Conservation (phyloP, 208 protist species). For the Leishmania braziliensis region DNA sequence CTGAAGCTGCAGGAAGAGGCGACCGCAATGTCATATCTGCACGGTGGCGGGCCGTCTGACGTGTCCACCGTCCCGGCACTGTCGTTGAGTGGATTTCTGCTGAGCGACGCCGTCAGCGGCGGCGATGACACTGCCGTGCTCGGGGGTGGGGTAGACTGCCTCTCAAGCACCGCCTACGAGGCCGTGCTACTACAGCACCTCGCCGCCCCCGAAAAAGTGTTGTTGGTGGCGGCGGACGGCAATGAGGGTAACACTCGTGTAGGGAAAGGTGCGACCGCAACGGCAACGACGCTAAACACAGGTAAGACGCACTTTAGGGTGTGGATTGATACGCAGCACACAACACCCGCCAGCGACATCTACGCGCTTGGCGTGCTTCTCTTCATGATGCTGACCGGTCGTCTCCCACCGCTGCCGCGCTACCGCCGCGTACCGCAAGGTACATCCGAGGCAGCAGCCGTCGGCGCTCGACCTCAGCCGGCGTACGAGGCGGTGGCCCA, state of each 20-base stretch:
- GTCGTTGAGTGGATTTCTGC: conserved; percentile 22
- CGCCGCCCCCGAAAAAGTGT: conserved; percentile 36
- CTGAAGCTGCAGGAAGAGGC: conserved; percentile 27
- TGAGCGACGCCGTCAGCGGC: neutral
- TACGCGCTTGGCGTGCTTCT: conserved; percentile 69
- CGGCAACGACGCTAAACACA: neutral
- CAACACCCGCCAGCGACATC: conserved; percentile 35
- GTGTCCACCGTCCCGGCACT: conserved; percentile 2
- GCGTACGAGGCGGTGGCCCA: conserved; percentile 10
- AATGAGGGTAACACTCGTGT: neutral
- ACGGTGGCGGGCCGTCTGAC: conserved; percentile 13
- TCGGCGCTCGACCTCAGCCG: neutral
- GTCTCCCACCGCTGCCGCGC: conserved; percentile 34
- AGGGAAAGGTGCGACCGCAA: neutral
- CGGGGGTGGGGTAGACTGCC: conserved; percentile 19
- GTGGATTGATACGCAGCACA: conserved; percentile 19
- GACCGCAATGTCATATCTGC: conserved; percentile 16
- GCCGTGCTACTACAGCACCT: conserved; percentile 31
- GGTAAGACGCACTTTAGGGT: neutral
- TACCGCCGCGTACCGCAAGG: conserved; percentile 14
- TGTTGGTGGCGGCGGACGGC: conserved; percentile 3
- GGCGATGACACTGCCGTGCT: neutral
- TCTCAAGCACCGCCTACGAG: conserved; percentile 19
- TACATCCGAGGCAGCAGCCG: neutral
- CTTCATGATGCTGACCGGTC: conserved; percentile 57